A percentile compares a stretch with the other conserved stretches of the same genome.
Conservation (phyloP, 352 stramenopile genomes). For the Globisporangium lucens region DNA sequence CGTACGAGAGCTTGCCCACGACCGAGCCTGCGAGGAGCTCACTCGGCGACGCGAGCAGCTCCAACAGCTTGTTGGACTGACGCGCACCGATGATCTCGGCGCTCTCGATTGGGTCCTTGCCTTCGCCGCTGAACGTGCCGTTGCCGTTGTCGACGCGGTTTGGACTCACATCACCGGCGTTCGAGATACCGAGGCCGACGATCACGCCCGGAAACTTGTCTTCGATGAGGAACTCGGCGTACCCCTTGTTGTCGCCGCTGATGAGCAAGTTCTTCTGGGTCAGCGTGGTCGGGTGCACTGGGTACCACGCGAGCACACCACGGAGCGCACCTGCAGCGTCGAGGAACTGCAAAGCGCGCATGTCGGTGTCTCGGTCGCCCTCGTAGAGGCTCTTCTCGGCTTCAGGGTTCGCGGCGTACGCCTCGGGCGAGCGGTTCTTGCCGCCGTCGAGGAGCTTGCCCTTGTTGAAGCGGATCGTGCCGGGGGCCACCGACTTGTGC, state of each 20-base stretch:
- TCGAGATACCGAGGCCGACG: constrained; percentile 41
- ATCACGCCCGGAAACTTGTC: constrained; percentile 28
- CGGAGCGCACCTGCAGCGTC: constrained; percentile 30
- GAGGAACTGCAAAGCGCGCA: constrained; percentile 60
- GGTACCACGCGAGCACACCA: constrained; percentile 66
- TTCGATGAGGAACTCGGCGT: constrained; percentile 45
- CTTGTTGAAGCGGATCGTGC: constrained; percentile 39
- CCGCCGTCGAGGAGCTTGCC: constrained; percentile 32
- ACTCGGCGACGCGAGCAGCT: constrained; percentile 22
- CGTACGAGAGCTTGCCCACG: constrained; percentile 35
- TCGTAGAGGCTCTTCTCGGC: constrained; percentile 53
- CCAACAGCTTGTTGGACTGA: constrained; percentile 28
- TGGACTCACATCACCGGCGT: constrained; percentile 43
- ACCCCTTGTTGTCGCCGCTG: constrained; percentile 80
- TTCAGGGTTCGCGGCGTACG: constrained; percentile 69
- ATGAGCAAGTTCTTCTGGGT: constrained; percentile 71
- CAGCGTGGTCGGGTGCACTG: constrained; percentile 79
- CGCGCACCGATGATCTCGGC: constrained; percentile 43
- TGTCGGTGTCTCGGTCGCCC: constrained; percentile 61
- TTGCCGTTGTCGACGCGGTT: constrained; percentile 47
- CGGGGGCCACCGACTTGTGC: constrained; percentile 45
- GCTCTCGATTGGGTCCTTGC: constrained; percentile 28
- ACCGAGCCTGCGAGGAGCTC: constrained; percentile 28
- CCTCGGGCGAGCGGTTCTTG: constrained; percentile 69
- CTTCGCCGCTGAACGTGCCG: constrained; percentile 42